Percentiles rank a stretch among this genome's conserved stretches.
phyloP scores from a whole-genome alignment of 192 early-diverging fungal species.

The Coemansia sp. region DNA sequence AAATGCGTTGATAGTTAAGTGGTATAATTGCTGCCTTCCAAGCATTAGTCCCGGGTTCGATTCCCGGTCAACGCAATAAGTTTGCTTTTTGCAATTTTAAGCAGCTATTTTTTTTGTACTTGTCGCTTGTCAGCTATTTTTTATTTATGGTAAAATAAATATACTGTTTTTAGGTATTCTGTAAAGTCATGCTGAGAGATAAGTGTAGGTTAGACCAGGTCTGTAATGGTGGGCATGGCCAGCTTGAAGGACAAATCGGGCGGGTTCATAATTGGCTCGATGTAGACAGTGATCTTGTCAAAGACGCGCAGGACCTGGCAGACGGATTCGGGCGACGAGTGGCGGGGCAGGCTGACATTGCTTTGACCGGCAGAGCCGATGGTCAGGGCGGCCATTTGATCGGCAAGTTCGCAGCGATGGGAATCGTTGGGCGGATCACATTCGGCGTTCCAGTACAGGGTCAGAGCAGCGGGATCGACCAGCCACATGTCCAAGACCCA shows the following conservation, averaged over 20 bases:
- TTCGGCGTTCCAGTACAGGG: slow-evolving; percentile 22
- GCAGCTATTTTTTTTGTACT: no score
- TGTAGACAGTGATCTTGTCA: slow-evolving; percentile 70
- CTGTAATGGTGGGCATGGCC: slow-evolving; percentile 14
- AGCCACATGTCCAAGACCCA: slow-evolving; percentile 41
- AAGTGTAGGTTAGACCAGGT: no score
- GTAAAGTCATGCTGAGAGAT: no score
- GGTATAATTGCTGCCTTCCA: slow-evolving; percentile 23
- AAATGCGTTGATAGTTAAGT: slow-evolving; percentile 19
- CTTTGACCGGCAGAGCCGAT: slow-evolving; percentile 18
- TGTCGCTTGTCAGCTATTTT: no score
- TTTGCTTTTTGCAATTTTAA: no score
- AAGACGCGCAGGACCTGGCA: slow-evolving; percentile 68
- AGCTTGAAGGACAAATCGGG: slow-evolving; percentile 13
- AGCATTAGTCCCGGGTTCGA: slow-evolving; percentile 26
- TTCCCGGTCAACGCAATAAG: slow-evolving; percentile 15
- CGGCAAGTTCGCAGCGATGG: not conserved
- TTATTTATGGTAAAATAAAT: no score
- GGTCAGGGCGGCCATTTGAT: slow-evolving; percentile 1
- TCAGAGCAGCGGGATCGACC: slow-evolving; percentile 18
- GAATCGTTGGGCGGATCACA: not conserved
- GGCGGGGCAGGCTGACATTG: slow-evolving; percentile 22
- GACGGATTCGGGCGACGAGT: slow-evolving; percentile 23
- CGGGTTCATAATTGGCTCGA: slow-evolving; percentile 11
- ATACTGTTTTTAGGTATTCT: no score